Conservation (phyloP, 768 basidiomycete genomes). For the Boletus rubroflammeus region DNA sequence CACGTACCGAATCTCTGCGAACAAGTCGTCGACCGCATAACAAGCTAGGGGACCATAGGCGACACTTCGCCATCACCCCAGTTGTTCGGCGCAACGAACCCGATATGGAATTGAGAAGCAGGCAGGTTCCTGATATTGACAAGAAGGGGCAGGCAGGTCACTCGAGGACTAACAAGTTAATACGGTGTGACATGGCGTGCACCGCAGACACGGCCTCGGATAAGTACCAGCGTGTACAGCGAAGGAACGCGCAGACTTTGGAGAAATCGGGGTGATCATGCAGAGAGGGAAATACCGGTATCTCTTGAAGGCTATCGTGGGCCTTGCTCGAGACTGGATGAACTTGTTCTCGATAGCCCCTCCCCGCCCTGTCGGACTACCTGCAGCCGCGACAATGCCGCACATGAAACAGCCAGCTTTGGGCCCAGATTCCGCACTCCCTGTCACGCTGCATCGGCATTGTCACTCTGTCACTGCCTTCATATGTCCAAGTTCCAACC, state of each 20-base stretch:
- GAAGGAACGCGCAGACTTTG: slow-evolving; percentile 73
- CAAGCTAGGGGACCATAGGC: too few species aligned
- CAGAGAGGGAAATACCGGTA: too few species aligned
- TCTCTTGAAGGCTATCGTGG: too few species aligned
- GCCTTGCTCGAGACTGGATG: too few species aligned
- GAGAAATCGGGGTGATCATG: not conserved
- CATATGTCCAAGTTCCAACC: slow-evolving; percentile 11
- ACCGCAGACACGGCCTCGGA: too few species aligned
- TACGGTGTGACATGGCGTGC: too few species aligned
- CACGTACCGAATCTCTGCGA: slow-evolving; percentile 74
- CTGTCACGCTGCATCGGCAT: not conserved
- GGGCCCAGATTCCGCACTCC: slow-evolving; percentile 43
- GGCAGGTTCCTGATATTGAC: too few species aligned
- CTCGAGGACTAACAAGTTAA: too few species aligned
- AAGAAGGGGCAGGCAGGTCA: too few species aligned
- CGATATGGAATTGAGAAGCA: slow-evolving; percentile 24
- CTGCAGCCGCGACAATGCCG: slow-evolving; percentile 53
- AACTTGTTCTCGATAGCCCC: too few species aligned
- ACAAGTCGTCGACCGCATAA: slow-evolving; percentile 39
- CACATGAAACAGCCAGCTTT: slow-evolving; percentile 77
- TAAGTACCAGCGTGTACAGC: slow-evolving; percentile 43
- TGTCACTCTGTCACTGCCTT: slow-evolving; percentile 1
- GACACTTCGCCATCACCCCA: slow-evolving; percentile 17
- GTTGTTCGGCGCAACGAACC: too few species aligned
- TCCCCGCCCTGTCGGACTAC: slow-evolving; percentile 31